Conservation (phyloP, 2,329 filamentous ascomycete genomes). For the Sphaerulina populicola region DNA sequence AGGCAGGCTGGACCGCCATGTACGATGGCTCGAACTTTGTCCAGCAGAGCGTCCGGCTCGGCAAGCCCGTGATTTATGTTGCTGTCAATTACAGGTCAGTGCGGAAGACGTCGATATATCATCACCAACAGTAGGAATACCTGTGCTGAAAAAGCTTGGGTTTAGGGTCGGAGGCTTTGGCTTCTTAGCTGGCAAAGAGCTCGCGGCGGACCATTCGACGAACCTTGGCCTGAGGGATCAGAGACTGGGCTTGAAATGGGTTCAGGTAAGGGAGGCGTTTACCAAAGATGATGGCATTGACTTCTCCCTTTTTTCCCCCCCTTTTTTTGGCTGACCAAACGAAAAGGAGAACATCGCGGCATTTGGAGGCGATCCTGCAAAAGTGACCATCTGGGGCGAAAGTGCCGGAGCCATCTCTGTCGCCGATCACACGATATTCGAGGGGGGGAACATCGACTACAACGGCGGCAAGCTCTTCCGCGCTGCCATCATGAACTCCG, state of each 20-base stretch:
- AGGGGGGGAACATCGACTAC: slow-evolving; percentile 63
- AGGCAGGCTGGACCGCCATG: slow-evolving; percentile 34
- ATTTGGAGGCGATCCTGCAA: slow-evolving; percentile 53
- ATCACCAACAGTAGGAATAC: not conserved
- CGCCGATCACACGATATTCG: slow-evolving; percentile 66
- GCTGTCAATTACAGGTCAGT: slow-evolving; percentile 57
- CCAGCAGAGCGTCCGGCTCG: slow-evolving; percentile 38
- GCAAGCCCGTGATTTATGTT: slow-evolving; percentile 64
- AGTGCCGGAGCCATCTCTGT: slow-evolving; percentile 54
- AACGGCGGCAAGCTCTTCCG: slow-evolving; percentile 68
- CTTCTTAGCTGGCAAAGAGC: slow-evolving; percentile 30
- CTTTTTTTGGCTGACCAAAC: not conserved
- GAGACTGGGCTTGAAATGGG: slow-evolving; percentile 31
- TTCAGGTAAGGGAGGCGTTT: slow-evolving; percentile 1
- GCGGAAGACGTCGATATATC: not conserved
- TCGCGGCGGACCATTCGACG: slow-evolving; percentile 30
- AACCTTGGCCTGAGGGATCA: slow-evolving; percentile 33
- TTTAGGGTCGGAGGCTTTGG: slow-evolving; percentile 30
- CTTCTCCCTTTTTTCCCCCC: too few relatives aligned
- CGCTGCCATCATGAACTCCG: slow-evolving; percentile 69
- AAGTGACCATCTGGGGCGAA: slow-evolving; percentile 60
- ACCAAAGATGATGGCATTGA: not conserved
- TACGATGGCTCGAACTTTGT: slow-evolving; percentile 39
- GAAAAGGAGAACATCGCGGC: slow-evolving; percentile 45
- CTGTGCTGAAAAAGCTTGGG: not conserved